Percentiles rank a stretch among this genome's conserved stretches.
Evolutionary conservation across 306 rosid species (phyloP).

Genomic region (Inga leiocalycina): DNA sequence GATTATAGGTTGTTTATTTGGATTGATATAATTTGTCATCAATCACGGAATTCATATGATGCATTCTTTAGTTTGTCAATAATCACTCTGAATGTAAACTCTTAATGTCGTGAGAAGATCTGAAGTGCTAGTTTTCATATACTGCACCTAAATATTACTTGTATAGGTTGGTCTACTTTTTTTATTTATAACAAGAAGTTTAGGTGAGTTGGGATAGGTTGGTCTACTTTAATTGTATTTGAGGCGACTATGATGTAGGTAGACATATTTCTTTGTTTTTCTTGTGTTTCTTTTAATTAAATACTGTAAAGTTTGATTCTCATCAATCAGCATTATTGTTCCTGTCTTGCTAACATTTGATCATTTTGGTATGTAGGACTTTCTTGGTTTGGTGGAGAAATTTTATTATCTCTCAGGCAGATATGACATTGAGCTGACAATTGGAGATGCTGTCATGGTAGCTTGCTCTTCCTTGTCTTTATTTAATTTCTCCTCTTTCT

Average conservation of each 20-base stretch:
- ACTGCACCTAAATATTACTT: not conserved
- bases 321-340: conserved; percentile 6
- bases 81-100: not conserved
- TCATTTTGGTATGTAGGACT: conserved; percentile 59
- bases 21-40: not conserved
- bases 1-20: conserved; percentile 5
- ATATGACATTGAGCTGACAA: conserved; percentile 82
- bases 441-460: conserved; percentile 98
- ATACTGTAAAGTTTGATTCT: not conserved
- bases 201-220: not conserved
- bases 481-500: not conserved
- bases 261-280: not conserved
- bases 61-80: not conserved
- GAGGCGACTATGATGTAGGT: not conserved
- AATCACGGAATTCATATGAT: not conserved
- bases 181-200: too few relatives aligned
- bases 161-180: not conserved
- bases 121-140: not conserved
- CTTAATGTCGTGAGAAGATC: not conserved
- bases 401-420: conserved; percentile 87
- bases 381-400: conserved; percentile 93
- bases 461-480: conserved; percentile 26
- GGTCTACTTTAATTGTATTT: not conserved
- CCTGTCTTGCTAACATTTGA: conserved; percentile 38
- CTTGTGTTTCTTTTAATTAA: not conserved